Base-by-base conservation (phyloP, 2,329 filamentous ascomycete genomes). In the Colletotrichum nymphaeae region DNA sequence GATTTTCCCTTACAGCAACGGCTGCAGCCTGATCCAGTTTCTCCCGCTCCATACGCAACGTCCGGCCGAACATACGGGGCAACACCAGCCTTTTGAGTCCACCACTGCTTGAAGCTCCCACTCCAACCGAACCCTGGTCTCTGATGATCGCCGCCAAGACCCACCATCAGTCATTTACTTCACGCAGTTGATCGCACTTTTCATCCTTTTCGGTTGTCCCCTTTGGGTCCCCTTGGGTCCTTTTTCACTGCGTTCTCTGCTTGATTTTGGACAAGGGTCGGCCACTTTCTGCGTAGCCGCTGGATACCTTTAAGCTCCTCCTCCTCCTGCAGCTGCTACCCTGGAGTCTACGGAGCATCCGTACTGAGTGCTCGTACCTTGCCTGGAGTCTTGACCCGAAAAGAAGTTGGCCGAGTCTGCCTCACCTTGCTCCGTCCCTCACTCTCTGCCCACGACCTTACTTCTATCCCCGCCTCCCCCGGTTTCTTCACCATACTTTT, bases 81-180 rank as follows among this genome's bases (percentile, higher is more conserved):
- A 28, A 52, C 16, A 42, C 37, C 37, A 42, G 14, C 37, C 37
- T 42, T 19, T 42, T 42, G 37, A 42, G 37, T 42, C 49, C 63
- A 37, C 55, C 46, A 49, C 37, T 71, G 58, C 58, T 30, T 53
- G 49, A 58, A 55, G 26, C 19, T 62, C 49, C 55, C 30, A 22
- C 16, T 35, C 55, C 62, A 56, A 62, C 60, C 24, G 30, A 26
- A 49, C 72, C 72, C 69, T 72, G 69, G 68, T 72, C 69, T 67
- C 32, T 63, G 68, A 72, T 75, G 72, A 75, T 75, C 74, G 72
- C 58, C 73, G 65, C 74, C 65, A 63, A 68, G 74, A 75, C 73
- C 72, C 62, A 73, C 74, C 32, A 55, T 46, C 64, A 28, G 64
- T 75, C 74, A 75, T 75, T 75, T 75, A 73, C 72, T 53, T 74